Evolutionary conservation across 2,329 filamentous ascomycete species (phyloP).

Genomic region (Xenosphaeropsis pyriputrescens): DNA sequence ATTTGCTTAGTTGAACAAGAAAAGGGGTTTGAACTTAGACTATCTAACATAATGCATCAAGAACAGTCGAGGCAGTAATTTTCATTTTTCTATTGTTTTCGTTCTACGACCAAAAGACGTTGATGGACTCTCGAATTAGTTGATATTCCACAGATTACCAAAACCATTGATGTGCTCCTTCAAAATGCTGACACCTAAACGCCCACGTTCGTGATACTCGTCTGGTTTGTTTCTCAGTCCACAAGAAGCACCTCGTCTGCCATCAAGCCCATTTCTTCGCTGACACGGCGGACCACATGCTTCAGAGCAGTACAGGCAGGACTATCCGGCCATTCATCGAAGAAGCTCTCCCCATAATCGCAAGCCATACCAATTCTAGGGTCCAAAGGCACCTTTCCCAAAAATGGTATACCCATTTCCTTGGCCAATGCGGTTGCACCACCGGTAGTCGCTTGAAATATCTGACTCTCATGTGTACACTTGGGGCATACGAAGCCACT

Average conservation of each 20-base stretch:
- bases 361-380: conserved; percentile 92
- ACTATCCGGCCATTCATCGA: conserved; percentile 86
- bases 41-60: no score
- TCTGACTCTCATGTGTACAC: conserved; percentile 68
- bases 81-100: no score
- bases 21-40: no score
- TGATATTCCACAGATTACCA: no score
- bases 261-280: conserved; percentile 38
- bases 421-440: conserved; percentile 67
- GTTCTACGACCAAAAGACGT: no score
- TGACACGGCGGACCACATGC: conserved; percentile 62
- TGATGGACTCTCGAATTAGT: no score
- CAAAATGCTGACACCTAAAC: no score
- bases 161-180: no score
- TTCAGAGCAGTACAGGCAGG: conserved; percentile 76
- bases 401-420: conserved; percentile 77
- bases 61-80: no score
- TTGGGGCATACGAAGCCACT: conserved; percentile 91
- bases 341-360: conserved; percentile 94
- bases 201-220: no score
- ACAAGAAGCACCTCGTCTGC: background rate
- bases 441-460: conserved; percentile 84
- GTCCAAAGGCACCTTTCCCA: conserved; percentile 83
- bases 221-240: no score
- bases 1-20: no score